These are phyloP conservation scores for Aspergillus biplanus DNA, from an alignment of 495 filamentous ascomycete genomes.

Conservation along the genomic window DNA sequence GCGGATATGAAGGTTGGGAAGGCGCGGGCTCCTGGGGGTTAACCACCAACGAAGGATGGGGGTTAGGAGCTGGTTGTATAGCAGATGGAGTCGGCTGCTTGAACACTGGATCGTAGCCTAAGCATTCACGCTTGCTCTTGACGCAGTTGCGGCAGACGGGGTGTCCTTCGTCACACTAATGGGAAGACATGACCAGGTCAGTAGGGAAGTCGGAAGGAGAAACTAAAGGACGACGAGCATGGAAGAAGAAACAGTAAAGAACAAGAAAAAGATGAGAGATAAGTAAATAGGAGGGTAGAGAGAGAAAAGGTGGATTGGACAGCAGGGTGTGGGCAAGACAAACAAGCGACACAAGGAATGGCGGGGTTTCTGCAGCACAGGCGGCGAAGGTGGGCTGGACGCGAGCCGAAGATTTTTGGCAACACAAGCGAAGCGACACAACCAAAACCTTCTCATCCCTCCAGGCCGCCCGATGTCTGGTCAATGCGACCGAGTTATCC, in stretches of 20 bases:
- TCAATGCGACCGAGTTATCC: conserved; percentile 17
- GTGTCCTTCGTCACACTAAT: conserved; percentile 93
- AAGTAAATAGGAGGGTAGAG: conserved; percentile 12
- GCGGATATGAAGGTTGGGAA: conserved; percentile 43
- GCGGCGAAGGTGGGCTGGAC: conserved; percentile 36
- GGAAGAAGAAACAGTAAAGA: conserved; percentile 24
- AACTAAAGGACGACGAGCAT: conserved; percentile 18
- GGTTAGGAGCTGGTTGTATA: conserved; percentile 75
- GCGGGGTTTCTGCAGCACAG: conserved; percentile 38
- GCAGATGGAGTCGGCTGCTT: conserved; percentile 78
- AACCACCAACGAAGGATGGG: conserved; percentile 51
- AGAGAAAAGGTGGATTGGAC: conserved; percentile 16
- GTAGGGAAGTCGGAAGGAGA: conserved; percentile 23
- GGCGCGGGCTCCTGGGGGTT: conserved; percentile 48
- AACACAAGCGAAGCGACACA: conserved; percentile 49
- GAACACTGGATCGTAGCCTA: conserved; percentile 98
- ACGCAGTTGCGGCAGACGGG: conserved; percentile 95
- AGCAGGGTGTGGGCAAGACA: conserved; percentile 25
- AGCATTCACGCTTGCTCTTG: conserved; percentile 96
- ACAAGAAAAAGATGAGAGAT: conserved; percentile 30
- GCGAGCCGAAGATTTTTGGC: conserved; percentile 32
- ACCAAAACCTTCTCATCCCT: conserved; percentile 30
- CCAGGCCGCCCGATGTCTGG: conserved; percentile 16
- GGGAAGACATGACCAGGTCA: conserved; percentile 11
- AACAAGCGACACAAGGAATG: conserved; percentile 33